Conservation (phyloP, 352 stramenopile species). For the Pythium sukuiense region DNA sequence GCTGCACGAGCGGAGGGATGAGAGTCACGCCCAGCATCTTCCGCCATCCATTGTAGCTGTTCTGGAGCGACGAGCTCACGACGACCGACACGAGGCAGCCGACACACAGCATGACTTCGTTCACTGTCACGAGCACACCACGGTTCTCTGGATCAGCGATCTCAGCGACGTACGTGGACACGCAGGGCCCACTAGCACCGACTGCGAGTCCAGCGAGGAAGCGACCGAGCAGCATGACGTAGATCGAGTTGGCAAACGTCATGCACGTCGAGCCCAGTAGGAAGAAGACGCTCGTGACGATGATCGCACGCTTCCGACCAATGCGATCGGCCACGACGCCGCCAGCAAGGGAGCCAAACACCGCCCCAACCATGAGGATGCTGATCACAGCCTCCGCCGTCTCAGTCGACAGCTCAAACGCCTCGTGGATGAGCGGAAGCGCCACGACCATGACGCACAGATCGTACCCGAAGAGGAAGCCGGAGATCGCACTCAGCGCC, state of each 20-base stretch:
- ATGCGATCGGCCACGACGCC: slow-evolving; percentile 60
- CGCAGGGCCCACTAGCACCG: slow-evolving; percentile 60
- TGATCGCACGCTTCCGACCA: slow-evolving; percentile 60
- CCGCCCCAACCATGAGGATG: slow-evolving; percentile 65
- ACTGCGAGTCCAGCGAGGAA: slow-evolving; percentile 68
- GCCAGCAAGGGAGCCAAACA: slow-evolving; percentile 58
- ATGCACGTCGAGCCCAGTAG: slow-evolving; percentile 61
- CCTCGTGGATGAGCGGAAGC: slow-evolving; percentile 60
- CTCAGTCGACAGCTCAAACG: slow-evolving; percentile 53
- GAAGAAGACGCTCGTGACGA: slow-evolving; percentile 63
- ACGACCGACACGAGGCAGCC: slow-evolving; percentile 66
- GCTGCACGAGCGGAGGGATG: slow-evolving; percentile 57
- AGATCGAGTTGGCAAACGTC: slow-evolving; percentile 55
- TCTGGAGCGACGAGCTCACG: slow-evolving; percentile 43
- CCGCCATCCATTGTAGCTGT: slow-evolving; percentile 51
- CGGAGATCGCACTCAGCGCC: slow-evolving; percentile 62
- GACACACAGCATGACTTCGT: slow-evolving; percentile 76
- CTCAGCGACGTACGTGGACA: slow-evolving; percentile 70
- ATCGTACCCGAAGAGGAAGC: slow-evolving; percentile 77
- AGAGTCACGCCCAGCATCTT: slow-evolving; percentile 68
- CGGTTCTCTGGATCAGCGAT: slow-evolving; percentile 56
- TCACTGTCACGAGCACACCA: slow-evolving; percentile 59
- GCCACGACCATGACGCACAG: slow-evolving; percentile 77
- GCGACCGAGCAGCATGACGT: slow-evolving; percentile 53
- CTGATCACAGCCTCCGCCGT: slow-evolving; percentile 61